Base-by-base conservation (phyloP, 345 rosid genomes). In the Gossypium bickii region DNA sequence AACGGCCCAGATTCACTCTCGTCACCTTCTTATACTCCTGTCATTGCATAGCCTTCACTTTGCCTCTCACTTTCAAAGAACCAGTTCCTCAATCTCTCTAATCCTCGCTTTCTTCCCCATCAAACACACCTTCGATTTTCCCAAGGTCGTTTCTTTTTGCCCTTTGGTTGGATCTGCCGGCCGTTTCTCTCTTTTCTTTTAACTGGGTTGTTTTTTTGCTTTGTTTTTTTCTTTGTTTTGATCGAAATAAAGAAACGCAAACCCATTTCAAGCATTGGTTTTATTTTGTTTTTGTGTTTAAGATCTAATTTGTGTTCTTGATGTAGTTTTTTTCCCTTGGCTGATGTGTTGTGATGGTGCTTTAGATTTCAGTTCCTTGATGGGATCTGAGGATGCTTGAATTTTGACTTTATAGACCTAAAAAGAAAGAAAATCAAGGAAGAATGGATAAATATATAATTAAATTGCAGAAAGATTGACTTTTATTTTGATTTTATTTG, bases 1-100 rank as follows among this genome's bases (percentile, higher is more conserved):
- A 76, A 80, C 80, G 81, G 84, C 56, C n/a, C 64, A 82, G 48
- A 49, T 60, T 25, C 2, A 72, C 60, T 77, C 66, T 63, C 55
- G n/a, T 43, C 1, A 18, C 43, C 27, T 65, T 75, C 61, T 48
- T 74, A 77, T 66, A 73, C 55, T 47, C 27, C 24, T 12, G 27
- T 29, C 12, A 11, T 44, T 20, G 7, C 41, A 34, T 34, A 34
- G 41, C 7, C 48, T 41, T 47, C 3, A 10, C 62, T 59, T 18
- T n/a, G 10, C 41, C 20, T 11, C 48, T 41, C 56, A 57, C 10
- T 52, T 17, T 52, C 57, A 17, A 52, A 52, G 20, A 48, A 48
- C 52, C 9, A 5, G 4, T 52, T 52, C 20, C n/a, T 17, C 57
- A 16, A 11, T 11, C 49, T 70, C 59, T 13, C 68, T 38, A 16